phyloP scores from a whole-genome alignment of 306 rosid genomes.

The Prunus padus region DNA sequence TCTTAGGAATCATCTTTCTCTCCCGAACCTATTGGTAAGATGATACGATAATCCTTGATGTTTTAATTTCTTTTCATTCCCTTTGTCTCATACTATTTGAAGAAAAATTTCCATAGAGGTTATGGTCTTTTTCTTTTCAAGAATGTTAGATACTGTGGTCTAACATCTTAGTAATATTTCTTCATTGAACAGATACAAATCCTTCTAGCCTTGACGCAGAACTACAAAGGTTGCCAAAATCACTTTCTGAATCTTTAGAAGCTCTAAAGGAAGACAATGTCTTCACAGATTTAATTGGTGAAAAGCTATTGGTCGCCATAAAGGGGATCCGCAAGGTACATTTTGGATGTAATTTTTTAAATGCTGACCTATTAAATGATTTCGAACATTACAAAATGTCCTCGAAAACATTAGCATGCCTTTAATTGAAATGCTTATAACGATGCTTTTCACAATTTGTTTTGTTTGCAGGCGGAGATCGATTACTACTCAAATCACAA shows the following conservation, averaged over 20 bases:
- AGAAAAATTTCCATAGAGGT: background rate
- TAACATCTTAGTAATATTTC: background rate
- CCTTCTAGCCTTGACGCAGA: slow-evolving; percentile 42
- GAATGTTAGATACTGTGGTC: background rate
- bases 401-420: background rate
- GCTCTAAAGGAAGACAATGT: slow-evolving; percentile 61
- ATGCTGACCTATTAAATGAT: too few species aligned
- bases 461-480: slow-evolving; percentile 62
- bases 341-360: background rate
- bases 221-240: slow-evolving; percentile 62
- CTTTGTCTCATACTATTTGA: background rate
- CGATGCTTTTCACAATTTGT: slow-evolving; percentile 12
- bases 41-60: slow-evolving; percentile 2
- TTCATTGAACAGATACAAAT: slow-evolving; percentile 53
- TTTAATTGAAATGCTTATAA: background rate
- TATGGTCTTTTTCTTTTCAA: background rate
- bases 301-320: slow-evolving; percentile 61
- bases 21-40: slow-evolving; percentile 87
- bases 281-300: slow-evolving; percentile 52
- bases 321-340: slow-evolving; percentile 78
- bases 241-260: slow-evolving; percentile 76
- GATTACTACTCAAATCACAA: slow-evolving; percentile 55
- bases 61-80: background rate
- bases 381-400: background rate
- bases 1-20: slow-evolving; percentile 68